phyloP scores from a whole-genome alignment of 2,329 filamentous ascomycete species.

The Nakataea oryzae region DNA sequence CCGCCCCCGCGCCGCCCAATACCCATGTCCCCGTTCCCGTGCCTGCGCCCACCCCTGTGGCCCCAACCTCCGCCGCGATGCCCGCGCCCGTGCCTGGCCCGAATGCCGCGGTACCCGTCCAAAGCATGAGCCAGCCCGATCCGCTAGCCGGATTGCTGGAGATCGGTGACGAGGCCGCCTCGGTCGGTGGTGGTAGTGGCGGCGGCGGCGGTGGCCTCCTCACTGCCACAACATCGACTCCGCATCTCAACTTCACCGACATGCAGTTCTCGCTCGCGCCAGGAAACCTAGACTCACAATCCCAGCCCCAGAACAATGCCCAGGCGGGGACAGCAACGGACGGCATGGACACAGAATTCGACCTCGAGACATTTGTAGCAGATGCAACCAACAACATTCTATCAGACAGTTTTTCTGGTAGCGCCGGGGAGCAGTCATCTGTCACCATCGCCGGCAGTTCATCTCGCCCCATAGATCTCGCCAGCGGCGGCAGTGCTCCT shows the following conservation, averaged over 20 bases:
- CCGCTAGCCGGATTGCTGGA: slow-evolving; percentile 7
- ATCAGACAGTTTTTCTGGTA: slow-evolving; percentile 6
- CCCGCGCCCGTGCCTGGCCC: no score
- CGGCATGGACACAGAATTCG: slow-evolving; percentile 27
- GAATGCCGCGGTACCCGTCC: not conserved
- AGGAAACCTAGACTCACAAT: slow-evolving; percentile 10
- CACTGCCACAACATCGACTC: slow-evolving; percentile 8
- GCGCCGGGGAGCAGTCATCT: not conserved
- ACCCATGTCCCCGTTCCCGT: not conserved
- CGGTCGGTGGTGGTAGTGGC: slow-evolving; percentile 4
- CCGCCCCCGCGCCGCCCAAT: slow-evolving; percentile 14
- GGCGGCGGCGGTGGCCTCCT: slow-evolving; percentile 4
- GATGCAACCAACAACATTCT: slow-evolving; percentile 16
- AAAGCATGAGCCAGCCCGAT: slow-evolving; percentile 5
- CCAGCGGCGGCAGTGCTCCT: not conserved
- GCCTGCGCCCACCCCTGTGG: not conserved
- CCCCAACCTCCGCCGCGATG: not conserved
- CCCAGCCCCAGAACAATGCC: slow-evolving; percentile 5
- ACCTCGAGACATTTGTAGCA: slow-evolving; percentile 30
- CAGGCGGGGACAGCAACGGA: not conserved
- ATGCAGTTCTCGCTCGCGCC: slow-evolving; percentile 46
- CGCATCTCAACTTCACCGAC: slow-evolving; percentile 42
- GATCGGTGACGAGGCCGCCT: slow-evolving; percentile 4
- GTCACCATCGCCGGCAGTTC: not conserved
- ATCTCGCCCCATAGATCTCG: not conserved